A percentile compares a stretch with the other conserved stretches of the same genome.
These are phyloP conservation scores for Kernera saxatilis DNA, from an alignment of 345 rosid species.

Conservation along the genomic window DNA sequence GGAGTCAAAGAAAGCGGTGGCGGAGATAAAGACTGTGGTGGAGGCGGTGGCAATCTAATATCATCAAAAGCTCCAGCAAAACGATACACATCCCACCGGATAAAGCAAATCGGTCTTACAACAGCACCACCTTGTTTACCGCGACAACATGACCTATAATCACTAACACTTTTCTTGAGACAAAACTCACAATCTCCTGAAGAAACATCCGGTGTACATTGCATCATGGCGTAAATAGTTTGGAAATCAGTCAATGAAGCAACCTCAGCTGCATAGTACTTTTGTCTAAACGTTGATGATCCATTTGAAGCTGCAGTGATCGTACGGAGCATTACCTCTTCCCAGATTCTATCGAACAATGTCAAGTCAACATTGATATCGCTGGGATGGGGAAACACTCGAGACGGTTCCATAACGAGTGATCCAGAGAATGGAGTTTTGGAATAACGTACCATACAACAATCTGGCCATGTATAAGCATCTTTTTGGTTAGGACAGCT, in stretches of 20 bases:
- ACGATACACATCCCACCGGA: slow-evolving; percentile 17
- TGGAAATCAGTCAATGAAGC: neutral
- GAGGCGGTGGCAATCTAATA: neutral
- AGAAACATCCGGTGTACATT: slow-evolving; percentile 17
- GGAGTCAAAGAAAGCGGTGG: neutral
- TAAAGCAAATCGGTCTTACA: slow-evolving; percentile 2
- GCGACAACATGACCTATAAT: neutral
- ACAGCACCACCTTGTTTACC: neutral
- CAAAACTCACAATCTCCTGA: neutral
- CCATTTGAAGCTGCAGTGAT: neutral
- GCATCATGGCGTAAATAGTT: slow-evolving; percentile 12
- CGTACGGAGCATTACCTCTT: neutral
- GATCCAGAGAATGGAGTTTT: no score
- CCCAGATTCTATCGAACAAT: slow-evolving; percentile 3
- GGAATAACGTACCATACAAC: slow-evolving; percentile 39
- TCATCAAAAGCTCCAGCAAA: slow-evolving; percentile 14
- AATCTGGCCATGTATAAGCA: slow-evolving; percentile 30
- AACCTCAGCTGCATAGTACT: slow-evolving; percentile 10
- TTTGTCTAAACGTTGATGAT: neutral
- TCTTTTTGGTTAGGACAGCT: slow-evolving; percentile 30
- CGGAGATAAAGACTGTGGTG: neutral
- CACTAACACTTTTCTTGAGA: neutral
- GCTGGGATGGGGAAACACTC: neutral
- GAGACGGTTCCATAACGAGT: neutral
- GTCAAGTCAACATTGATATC: neutral